Conservation (phyloP, 164 flowering plant species). For the Chimonanthus praecox region DNA sequence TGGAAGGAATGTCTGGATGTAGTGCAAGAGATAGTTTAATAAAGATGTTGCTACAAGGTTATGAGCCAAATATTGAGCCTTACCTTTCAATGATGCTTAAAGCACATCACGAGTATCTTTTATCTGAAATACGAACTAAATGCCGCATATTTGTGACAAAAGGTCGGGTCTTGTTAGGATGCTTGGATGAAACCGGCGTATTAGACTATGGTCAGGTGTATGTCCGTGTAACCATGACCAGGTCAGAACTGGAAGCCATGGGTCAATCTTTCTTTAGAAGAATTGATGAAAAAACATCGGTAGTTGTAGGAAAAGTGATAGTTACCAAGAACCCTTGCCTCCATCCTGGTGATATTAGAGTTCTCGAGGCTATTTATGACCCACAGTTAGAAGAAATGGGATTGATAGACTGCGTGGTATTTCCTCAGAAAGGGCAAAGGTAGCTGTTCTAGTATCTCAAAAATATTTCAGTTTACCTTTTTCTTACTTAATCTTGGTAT, state of each 20-base stretch:
- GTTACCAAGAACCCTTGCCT: conserved; percentile 97
- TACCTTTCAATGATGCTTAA: conserved; percentile 81
- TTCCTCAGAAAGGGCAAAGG: conserved; percentile 91
- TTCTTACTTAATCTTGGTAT: no score
- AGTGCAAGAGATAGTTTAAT: conserved; percentile 32
- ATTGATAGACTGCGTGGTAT: conserved; percentile 65
- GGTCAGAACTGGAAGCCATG: conserved; percentile 31
- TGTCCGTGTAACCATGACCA: conserved; percentile 60
- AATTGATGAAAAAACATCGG: conserved; percentile 54
- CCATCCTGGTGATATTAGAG: conserved; percentile 95
- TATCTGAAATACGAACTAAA: conserved; percentile 62
- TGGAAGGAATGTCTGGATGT: conserved; percentile 42
- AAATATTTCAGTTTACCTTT: no score
- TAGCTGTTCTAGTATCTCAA: conserved; percentile 14
- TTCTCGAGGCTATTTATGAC: conserved; percentile 74
- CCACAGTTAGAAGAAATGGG: conserved; percentile 51
- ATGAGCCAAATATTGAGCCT: conserved; percentile 72
- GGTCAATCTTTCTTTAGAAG: conserved; percentile 40
- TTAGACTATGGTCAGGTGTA: conserved; percentile 80
- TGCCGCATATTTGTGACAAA: conserved; percentile 77
- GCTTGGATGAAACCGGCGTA: conserved; percentile 80
- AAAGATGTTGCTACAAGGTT: conserved; percentile 71
- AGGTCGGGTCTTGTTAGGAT: conserved; percentile 78
- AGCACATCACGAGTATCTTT: conserved; percentile 47
- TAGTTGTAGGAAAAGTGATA: conserved; percentile 67